Conservation (phyloP, 2,329 filamentous ascomycete species). For the Beauveria rudraprayagi region DNA sequence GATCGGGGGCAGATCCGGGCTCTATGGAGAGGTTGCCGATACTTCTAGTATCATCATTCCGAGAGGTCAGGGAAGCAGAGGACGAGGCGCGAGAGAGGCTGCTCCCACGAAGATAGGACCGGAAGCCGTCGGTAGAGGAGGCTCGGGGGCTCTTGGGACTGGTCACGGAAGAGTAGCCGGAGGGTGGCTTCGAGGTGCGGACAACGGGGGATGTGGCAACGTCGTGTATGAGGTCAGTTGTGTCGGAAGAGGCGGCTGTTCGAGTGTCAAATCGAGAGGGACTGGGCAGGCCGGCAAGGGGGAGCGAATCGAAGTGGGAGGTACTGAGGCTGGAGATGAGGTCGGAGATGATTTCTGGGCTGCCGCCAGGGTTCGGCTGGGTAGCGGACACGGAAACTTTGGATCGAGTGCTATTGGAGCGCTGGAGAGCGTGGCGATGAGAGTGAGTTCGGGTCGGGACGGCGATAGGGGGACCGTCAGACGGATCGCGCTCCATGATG, state of each 20-base stretch:
- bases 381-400: constrained; percentile 15
- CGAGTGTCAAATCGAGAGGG: constrained; percentile 20
- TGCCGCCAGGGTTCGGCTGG: constrained; percentile 34
- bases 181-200: constrained; percentile 73
- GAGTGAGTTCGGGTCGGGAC: constrained; percentile 8
- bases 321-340: constrained; percentile 63
- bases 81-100: constrained; percentile 49
- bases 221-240: constrained; percentile 46
- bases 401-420: constrained; percentile 12
- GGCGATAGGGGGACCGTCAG: constrained; percentile 5
- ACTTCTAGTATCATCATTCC: constrained; percentile 50
- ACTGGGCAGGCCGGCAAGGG: constrained; percentile 28
- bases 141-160: constrained; percentile 46
- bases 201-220: constrained; percentile 62
- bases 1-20: constrained; percentile 39
- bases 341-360: constrained; percentile 62
- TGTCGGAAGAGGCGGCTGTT: constrained; percentile 31
- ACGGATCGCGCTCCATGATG: constrained; percentile 5
- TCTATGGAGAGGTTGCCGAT: constrained; percentile 59
- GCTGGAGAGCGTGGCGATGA: neutral
- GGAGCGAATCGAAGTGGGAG: constrained; percentile 60
- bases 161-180: constrained; percentile 50
- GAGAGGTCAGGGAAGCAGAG: constrained; percentile 45
- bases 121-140: constrained; percentile 33
- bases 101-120: constrained; percentile 47